phyloP scores from a whole-genome alignment of 441 rosid genomes.

The Kokia cookei region DNA sequence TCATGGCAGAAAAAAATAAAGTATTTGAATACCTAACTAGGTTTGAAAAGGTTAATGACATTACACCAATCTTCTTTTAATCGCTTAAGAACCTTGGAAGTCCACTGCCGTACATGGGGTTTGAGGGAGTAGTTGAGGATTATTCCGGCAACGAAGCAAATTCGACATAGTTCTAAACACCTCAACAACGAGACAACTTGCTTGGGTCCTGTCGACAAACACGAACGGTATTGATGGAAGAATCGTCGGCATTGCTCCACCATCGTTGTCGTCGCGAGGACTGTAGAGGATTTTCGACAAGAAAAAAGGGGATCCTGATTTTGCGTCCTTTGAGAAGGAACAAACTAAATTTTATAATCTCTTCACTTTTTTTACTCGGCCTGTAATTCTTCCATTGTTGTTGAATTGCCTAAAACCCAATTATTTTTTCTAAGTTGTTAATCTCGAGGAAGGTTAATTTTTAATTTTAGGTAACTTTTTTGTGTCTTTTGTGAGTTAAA shows the following conservation, averaged over 20 bases:
- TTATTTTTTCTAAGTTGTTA: not conserved
- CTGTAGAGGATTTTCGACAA: conserved; percentile 24
- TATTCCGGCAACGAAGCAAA: conserved; percentile 75
- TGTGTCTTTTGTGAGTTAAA: too few species aligned
- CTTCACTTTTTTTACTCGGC: too few species aligned
- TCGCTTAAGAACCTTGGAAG: conserved; percentile 52
- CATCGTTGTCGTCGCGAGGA: conserved; percentile 16
- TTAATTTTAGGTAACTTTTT: too few species aligned
- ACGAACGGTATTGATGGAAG: conserved; percentile 39
- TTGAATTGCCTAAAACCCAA: not conserved
- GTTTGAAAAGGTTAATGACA: not conserved
- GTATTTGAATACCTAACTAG: not conserved
- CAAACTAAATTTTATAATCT: conserved; percentile 18
- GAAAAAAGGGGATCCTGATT: conserved; percentile 33
- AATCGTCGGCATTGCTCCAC: conserved; percentile 16
- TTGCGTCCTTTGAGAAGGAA: conserved; percentile 33
- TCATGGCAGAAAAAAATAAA: too few species aligned
- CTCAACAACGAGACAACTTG: conserved; percentile 53
- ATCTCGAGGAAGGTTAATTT: not conserved
- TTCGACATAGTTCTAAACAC: conserved; percentile 69
- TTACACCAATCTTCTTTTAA: conserved; percentile 57
- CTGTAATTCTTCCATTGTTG: conserved; percentile 57
- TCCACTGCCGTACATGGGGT: conserved; percentile 69
- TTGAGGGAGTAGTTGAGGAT: conserved; percentile 70
- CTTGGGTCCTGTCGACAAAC: conserved; percentile 42